These are phyloP conservation scores for Cyanidioschyzon merolae DNA, from an alignment of 23 red algal species.

Conservation along the genomic window DNA sequence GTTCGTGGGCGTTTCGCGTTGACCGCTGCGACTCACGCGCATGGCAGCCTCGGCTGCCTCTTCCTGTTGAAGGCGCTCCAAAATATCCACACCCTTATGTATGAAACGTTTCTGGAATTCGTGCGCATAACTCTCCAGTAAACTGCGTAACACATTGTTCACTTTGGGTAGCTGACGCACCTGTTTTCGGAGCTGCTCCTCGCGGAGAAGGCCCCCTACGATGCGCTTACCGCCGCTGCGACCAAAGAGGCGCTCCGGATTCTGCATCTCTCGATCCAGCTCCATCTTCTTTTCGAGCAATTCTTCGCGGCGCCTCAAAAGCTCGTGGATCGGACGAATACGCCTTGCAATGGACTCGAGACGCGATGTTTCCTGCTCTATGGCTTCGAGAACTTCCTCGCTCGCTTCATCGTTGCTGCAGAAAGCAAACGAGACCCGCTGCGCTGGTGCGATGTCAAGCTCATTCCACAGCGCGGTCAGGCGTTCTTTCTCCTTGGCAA, in stretches of 20 bases:
- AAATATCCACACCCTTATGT: not conserved
- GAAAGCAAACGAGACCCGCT: constrained; percentile 1
- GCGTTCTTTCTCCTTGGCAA: not conserved
- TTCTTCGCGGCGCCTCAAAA: constrained; percentile 16
- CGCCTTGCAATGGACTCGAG: constrained; percentile 11
- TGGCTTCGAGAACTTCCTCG: constrained; percentile 8
- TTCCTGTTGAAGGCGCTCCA: not conserved
- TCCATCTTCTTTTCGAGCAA: constrained; percentile 18
- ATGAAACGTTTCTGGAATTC: not conserved
- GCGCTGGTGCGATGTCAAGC: constrained; percentile 6
- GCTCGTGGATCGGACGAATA: constrained; percentile 22
- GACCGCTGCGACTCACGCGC: not conserved
- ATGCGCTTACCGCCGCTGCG: constrained; percentile 16
- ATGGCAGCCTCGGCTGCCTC: not conserved
- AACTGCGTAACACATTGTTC: not conserved
- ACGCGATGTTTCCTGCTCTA: constrained; percentile 15
- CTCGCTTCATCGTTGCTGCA: not conserved
- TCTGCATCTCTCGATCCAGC: constrained; percentile 21
- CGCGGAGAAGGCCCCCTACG: constrained; percentile 19
- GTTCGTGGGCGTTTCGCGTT: not conserved
- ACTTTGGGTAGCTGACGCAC: constrained; percentile 26
- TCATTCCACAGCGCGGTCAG: constrained; percentile 12
- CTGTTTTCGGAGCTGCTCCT: constrained; percentile 22
- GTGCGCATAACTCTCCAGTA: constrained; percentile 11
- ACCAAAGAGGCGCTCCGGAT: constrained; percentile 23